phyloP scores from a whole-genome alignment of 495 filamentous ascomycete genomes.

The Aspergillus cavernicola region DNA sequence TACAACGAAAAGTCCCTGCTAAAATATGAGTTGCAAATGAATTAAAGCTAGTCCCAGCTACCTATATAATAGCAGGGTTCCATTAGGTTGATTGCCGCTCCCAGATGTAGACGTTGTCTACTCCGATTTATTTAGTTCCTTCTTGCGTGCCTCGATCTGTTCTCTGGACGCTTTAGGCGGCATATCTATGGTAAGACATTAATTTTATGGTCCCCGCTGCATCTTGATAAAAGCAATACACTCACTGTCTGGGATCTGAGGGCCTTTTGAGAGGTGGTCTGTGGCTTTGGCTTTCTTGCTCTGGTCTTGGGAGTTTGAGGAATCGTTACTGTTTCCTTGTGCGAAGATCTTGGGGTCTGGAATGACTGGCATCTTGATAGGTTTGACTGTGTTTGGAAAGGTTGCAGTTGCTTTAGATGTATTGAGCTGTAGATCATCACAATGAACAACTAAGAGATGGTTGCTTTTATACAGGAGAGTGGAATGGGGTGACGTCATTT shows the following conservation, averaged over 20 bases:
- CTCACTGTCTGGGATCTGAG: constrained; percentile 43
- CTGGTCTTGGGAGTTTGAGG: constrained; percentile 14
- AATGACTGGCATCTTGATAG: constrained; percentile 33
- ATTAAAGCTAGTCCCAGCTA: not conserved
- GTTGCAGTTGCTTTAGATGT: too few relatives aligned
- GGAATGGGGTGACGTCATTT: constrained; percentile 1
- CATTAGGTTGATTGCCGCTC: too few relatives aligned
- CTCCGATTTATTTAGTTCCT: constrained; percentile 60
- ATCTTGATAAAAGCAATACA: not conserved
- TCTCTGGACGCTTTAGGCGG: constrained; percentile 60
- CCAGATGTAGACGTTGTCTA: too few relatives aligned
- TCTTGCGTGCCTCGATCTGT: constrained; percentile 59
- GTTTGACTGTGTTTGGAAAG: not conserved
- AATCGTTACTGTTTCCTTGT: constrained; percentile 22
- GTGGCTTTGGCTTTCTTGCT: constrained; percentile 31
- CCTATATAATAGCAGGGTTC: too few relatives aligned
- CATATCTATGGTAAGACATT: constrained; percentile 43
- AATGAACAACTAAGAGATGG: too few relatives aligned
- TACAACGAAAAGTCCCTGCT: too few relatives aligned
- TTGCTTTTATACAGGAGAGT: not conserved
- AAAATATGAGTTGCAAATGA: too few relatives aligned
- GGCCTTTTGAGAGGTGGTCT: constrained; percentile 43
- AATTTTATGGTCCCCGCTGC: constrained; percentile 1
- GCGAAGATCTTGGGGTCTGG: constrained; percentile 28
- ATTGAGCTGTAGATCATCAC: too few relatives aligned